phyloP scores from a whole-genome alignment of 257 asterid species.

The Nicotiana sylvestris region DNA sequence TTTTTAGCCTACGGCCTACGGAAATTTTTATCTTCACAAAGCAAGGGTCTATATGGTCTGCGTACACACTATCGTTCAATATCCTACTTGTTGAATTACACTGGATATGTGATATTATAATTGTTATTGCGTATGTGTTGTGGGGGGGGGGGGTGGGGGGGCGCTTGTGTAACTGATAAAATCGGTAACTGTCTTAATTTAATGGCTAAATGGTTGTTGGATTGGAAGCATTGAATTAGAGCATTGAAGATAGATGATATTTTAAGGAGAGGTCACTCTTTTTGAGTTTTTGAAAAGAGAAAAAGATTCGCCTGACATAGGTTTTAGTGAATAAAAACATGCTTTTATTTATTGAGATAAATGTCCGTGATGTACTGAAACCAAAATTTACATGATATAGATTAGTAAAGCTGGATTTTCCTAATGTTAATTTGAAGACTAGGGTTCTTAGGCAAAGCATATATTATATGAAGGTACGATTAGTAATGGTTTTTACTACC shows the following conservation, averaged over 20 bases:
- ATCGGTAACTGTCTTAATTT: constrained; percentile 4
- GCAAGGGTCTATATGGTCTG: no score
- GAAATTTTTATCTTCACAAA: no score
- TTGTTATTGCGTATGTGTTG: no score
- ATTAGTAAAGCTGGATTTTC: not conserved
- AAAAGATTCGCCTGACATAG: constrained; percentile 4
- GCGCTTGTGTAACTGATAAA: not conserved
- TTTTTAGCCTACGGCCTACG: no score
- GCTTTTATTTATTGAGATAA: not conserved
- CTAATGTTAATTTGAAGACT: no score
- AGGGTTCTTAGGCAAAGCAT: no score
- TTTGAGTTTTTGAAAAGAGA: constrained; percentile 2
- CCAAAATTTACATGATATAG: not conserved
- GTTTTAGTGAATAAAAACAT: not conserved
- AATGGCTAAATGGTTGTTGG: constrained; percentile 8
- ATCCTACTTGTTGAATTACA: no score
- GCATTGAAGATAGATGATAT: constrained; percentile 7
- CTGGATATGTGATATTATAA: no score
- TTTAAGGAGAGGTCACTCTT: constrained; percentile 7
- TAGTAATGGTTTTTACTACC: no score
- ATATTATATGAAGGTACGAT: no score
- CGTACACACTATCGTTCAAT: fast-evolving
- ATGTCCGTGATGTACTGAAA: not conserved
- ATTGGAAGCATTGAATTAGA: constrained; percentile 2
- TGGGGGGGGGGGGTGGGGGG: not conserved